A percentile compares a stretch with the other conserved stretches of the same genome.
These are phyloP conservation scores for Rhodotorula paludigena DNA, from an alignment of 768 basidiomycete species.

Conservation along the genomic window DNA sequence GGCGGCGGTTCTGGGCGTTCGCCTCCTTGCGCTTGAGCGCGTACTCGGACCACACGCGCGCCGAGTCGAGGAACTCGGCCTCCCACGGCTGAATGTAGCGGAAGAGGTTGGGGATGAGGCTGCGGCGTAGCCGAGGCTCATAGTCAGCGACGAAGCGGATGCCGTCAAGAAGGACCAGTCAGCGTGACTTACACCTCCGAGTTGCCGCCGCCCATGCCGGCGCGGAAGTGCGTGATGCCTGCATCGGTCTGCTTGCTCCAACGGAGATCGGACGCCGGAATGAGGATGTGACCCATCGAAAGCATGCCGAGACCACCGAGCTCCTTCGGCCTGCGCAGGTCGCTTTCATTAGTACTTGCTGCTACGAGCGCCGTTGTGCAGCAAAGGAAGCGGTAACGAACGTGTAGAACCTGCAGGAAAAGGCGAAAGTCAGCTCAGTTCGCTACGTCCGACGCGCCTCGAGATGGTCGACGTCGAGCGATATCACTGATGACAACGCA, in stretches of 20 bases:
- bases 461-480: no score
- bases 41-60: constrained; percentile 98
- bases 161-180: background rate
- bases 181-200: constrained; percentile 18
- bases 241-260: constrained; percentile 99
- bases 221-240: constrained; percentile 97
- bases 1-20: constrained; percentile 93
- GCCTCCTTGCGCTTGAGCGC: constrained; percentile 99
- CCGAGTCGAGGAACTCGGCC: constrained; percentile 94
- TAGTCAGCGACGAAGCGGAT: background rate
- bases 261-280: constrained; percentile 92
- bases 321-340: constrained; percentile 97
- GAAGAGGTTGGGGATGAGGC: constrained; percentile 85
- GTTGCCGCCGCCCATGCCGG: constrained; percentile 64
- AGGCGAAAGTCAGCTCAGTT: background rate
- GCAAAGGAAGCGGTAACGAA: background rate
- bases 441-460: no score
- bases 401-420: constrained; percentile 62
- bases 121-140: background rate
- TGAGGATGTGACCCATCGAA: constrained; percentile 98
- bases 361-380: background rate
- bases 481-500: constrained; percentile 18
- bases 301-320: constrained; percentile 97
- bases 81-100: constrained; percentile 59
- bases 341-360: no score